Conservation (phyloP, 1,284 basidiomycete species). For the Ceratobasidium sp. region DNA sequence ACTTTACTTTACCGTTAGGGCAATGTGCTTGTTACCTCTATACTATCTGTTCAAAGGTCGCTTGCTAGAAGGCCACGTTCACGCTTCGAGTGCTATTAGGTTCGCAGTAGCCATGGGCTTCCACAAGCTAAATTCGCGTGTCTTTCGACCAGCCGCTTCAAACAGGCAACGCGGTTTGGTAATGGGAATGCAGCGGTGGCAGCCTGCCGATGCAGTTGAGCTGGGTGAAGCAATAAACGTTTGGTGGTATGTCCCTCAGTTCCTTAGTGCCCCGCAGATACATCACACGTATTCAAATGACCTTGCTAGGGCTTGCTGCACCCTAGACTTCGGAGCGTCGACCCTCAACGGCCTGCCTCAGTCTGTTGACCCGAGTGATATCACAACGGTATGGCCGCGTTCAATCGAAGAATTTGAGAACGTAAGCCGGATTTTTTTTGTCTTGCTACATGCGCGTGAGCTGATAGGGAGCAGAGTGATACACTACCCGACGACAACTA, state of each 20-base stretch:
- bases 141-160: background rate
- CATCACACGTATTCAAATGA: background rate
- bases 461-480: background rate
- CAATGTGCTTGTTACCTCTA: constrained; percentile 14
- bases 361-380: background rate
- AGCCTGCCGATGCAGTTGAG: constrained; percentile 10
- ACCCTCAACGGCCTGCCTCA: constrained; percentile 23
- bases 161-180: background rate
- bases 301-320: constrained; percentile 14
- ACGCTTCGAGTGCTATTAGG: constrained; percentile 64
- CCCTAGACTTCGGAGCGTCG: constrained; percentile 6
- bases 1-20: background rate
- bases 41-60: constrained; percentile 80
- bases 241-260: constrained; percentile 18
- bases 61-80: constrained; percentile 75
- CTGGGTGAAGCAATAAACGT: constrained; percentile 31
- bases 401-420: constrained; percentile 12
- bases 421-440: background rate
- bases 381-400: constrained; percentile 36
- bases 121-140: constrained; percentile 19
- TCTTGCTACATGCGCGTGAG: background rate
- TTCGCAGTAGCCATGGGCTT: constrained; percentile 6
- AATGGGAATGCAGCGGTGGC: constrained; percentile 2
- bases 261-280: no score
- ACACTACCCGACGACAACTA: constrained; percentile 19